Base-by-base conservation (phyloP, 2,329 filamentous ascomycete genomes). In the Lanzia echinophila region DNA sequence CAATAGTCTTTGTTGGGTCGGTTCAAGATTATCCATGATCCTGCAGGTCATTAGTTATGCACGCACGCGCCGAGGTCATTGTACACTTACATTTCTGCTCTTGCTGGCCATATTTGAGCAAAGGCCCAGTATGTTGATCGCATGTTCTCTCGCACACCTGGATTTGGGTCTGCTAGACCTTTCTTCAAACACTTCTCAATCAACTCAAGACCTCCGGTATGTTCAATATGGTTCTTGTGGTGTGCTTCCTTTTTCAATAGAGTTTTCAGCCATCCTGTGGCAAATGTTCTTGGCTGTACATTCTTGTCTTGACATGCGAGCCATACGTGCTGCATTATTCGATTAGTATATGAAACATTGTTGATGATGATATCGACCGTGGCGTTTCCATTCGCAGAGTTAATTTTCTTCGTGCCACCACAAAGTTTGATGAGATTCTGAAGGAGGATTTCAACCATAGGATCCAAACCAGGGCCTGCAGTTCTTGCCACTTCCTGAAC, bases 231-330 rank as follows among this genome's bases (percentile, higher is more conserved):
- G 58, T 75, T 81, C 72, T 90, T 95, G 71, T 96, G 88, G 58
- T 82, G 78, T 1, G 81, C 74, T 67, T 95, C 88, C 63, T 89
- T 88, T 61, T 79, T 84, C 38, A 99, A 72, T 19, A 97, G 70
- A 1, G 86, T 95, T 70, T 85, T 88, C 31, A 97, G 73, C 94
- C 94, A 99, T 7, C 80, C 84, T 2, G 87, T 78, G 1, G 85
- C 86, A 69, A 86, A 95, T 1, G 82, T 81, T 57, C 94, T 83
- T 15, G 91, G 86, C 65, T 94, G 87, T 2, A 91, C 86, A 66
- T 96, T 97, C 74, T 96, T 97, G 73, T 99, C 92, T 68, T 95
- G 87, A 58, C 82, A 87, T 22, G 92, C 91, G 51, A 75, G 73
- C 75, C 84, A 88, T 46, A 97, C 76, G 65, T 97, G 92, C 68